Evolutionary conservation across 129 eudicot genomes (phyloP).

Genomic region (Flaveria brownii): DNA sequence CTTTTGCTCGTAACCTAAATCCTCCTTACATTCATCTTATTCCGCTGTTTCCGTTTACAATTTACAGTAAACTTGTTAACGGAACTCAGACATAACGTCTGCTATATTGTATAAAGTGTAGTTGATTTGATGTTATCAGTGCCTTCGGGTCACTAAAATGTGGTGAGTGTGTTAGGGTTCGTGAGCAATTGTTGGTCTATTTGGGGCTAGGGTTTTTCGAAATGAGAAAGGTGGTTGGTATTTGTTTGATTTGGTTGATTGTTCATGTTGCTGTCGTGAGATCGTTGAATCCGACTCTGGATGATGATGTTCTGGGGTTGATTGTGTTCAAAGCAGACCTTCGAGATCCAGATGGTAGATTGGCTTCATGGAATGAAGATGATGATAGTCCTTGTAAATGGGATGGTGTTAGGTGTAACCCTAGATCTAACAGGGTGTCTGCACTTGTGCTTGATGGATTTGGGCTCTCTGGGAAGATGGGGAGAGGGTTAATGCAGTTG

Average conservation of each 20-base stretch:
- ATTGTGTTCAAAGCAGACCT: conserved; percentile 84
- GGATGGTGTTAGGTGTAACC: conserved; percentile 73
- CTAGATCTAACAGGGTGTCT: conserved; percentile 86
- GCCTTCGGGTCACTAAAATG: conserved; percentile 17
- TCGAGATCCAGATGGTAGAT: conserved; percentile 69
- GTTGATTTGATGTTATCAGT: conserved; percentile 15
- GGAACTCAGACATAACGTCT: background rate
- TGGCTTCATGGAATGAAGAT: conserved; percentile 84
- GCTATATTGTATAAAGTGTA: too few species aligned
- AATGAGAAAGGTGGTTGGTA: conserved; percentile 44
- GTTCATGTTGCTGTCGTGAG: conserved; percentile 30
- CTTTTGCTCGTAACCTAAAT: conserved; percentile 8
- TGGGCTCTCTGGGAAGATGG: conserved; percentile 67
- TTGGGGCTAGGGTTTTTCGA: conserved; percentile 20
- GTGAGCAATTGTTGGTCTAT: conserved; percentile 15
- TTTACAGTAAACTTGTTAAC: conserved; percentile 4
- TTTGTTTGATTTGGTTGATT: conserved; percentile 15
- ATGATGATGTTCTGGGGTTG: conserved; percentile 82
- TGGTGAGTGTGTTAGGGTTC: conserved; percentile 31
- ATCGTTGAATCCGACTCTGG: conserved; percentile 53
- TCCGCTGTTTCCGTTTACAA: conserved; percentile 27
- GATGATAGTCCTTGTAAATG: conserved; percentile 86
- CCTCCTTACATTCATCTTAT: background rate
- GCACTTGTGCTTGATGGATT: conserved; percentile 80
- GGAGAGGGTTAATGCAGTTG: conserved; percentile 70